A percentile compares a stretch with the other conserved stretches of the same genome.
phyloP scores from a whole-genome alignment of 805 yeast genomes.

The Saturnispora quitensis region DNA sequence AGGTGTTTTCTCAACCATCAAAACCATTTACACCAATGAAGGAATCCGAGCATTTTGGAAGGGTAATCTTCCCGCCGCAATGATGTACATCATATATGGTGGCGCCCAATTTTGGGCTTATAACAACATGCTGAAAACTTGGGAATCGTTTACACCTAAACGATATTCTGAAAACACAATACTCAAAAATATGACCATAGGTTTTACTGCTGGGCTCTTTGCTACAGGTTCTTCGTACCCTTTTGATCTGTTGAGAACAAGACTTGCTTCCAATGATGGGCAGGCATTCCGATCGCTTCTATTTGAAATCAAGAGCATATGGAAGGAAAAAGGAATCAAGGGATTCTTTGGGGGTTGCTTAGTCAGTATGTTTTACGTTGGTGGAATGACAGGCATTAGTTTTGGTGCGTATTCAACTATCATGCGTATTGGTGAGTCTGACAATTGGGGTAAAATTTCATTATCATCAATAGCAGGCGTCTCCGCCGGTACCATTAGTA shows the following conservation, averaged over 20 bases:
- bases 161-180: conserved; percentile 24
- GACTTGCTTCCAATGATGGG: conserved; percentile 59
- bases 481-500: conserved; percentile 67
- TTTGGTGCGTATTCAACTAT: conserved; percentile 55
- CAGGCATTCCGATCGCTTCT: conserved; percentile 28
- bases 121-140: conserved; percentile 27
- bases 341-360: conserved; percentile 45
- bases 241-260: conserved; percentile 78
- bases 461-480: conserved; percentile 53
- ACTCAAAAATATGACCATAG: conserved; percentile 37
- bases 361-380: conserved; percentile 51
- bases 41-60: conserved; percentile 74
- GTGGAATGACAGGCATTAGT: conserved; percentile 64
- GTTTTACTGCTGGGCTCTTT: conserved; percentile 66
- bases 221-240: conserved; percentile 80
- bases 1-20: conserved; percentile 32
- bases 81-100: conserved; percentile 79
- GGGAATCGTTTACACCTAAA: conserved; percentile 3
- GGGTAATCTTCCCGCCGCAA: conserved; percentile 89
- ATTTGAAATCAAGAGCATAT: conserved; percentile 29
- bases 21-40: conserved; percentile 45
- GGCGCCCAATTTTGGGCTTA: conserved; percentile 75
- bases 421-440: conserved; percentile 4
- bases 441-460: conserved; percentile 19
- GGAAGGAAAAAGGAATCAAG: conserved; percentile 26